Evolutionary conservation across 1,139 yeast genomes (phyloP), one percentile per base, ranked within the genome.

Genomic region (Scheffersomyces quercinus): DNA sequence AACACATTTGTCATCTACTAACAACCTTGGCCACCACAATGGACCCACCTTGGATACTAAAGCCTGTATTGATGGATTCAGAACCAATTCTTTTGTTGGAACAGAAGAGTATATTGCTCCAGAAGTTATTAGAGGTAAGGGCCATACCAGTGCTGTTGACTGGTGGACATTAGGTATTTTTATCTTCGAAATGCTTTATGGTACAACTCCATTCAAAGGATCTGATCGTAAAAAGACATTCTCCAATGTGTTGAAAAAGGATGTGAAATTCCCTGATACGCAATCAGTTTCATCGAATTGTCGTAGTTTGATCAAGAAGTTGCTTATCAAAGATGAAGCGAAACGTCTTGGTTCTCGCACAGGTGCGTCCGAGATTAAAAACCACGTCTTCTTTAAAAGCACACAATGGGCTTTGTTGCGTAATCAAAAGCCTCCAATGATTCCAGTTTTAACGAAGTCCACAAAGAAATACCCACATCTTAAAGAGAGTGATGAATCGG

Each of bases 151-250:
- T 20, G 97, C 98, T 0, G 99, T 93, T 13, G 99, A 93, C 65
- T 93, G 99, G 99, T 93, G 99, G 99, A 93, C 99, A 0, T 71
- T 93, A 49, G 99, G 99, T 2, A 90, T 93, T 31, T 77, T 93
- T 55, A 73, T 90, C 24, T 93, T 82, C 62, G 99, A 93, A 60
- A 93, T 93, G 99, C 70, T 93, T 34, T 90, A 82, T 63, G 98
- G 98, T 1, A 87, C 90, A 8, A 93, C 99, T 0, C 99, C 99
- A 1, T 93, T 93, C 68, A 93, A 93, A 65, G 99, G 99, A 5
- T 73, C 81, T 37, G 89, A 84, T 53, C 77, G 98, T 39, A 90
- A 90, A 59, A 83, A 83, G 54, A 93, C 99, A 0, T 93, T 93
- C 65, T 84, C 95, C 36, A 89, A 89, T 55, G 82, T 93, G 43